Evolutionary conservation across 495 filamentous ascomycete genomes (phyloP), one percentile per base, ranked within the genome.

Genomic region (Amphirosellinia nigrospora): DNA sequence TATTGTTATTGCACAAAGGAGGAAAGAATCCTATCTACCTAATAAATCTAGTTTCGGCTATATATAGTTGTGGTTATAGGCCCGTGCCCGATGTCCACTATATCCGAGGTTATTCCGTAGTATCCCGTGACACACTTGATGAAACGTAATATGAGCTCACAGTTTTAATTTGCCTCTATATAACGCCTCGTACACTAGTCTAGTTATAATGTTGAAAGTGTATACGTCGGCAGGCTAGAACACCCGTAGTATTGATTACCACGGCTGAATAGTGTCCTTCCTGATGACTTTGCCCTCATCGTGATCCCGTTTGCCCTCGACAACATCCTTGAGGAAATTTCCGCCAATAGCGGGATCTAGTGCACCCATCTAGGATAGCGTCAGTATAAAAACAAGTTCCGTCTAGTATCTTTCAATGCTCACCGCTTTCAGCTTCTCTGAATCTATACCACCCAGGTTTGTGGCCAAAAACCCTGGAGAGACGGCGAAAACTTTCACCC

Each of bases 391-490:
- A 19, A 59, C n/a, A 15, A 8, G 26, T 16, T 26, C 23, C 9
- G 46, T 21, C n/a, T 1, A 46, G 36, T 41, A 13, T 67, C 5
- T 23, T 7, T 43, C 19, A 58, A n/a, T 55, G 72, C 76, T 74
- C 61, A 75, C 79, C 72, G 75, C 59, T 70, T 74, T 80, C 72
- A 83, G 68, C 65, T 64, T 64, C 36, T 77, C 66, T 52, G 81
- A 70, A 23, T 72, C 73, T 30, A 78, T 39, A 11, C 80, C 82
- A 0, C 74, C 83, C 13, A 90, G 67, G 0, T 79, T 82, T 1
- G 88, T 90, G 0, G 85, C 88, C 39, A 90, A 72, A 63, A 85
- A 86, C 0, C 89, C 89, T 0, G 89, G 89, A 2, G 77, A 81
- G 16, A 90, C 74, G 26, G 74, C 72, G 79, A 81, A 91, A 0